These are phyloP conservation scores for Aspergillus baeticus DNA, from an alignment of 495 filamentous ascomycete species.

Conservation along the genomic window DNA sequence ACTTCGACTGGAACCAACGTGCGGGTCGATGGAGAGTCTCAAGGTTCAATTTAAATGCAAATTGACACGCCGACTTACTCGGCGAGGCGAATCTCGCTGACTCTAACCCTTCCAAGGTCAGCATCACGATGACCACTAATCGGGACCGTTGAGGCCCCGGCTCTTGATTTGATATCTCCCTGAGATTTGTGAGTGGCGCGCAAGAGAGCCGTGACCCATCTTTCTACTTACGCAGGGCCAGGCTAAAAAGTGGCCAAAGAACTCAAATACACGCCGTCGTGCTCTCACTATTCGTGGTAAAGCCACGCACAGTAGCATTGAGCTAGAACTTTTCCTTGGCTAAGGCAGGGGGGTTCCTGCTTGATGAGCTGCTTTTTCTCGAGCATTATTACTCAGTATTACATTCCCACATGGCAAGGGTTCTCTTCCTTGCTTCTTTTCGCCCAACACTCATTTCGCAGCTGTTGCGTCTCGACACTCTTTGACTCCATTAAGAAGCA, in stretches of 20 bases:
- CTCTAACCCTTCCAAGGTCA: not conserved
- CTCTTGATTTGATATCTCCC: not conserved
- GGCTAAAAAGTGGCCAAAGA: slow-evolving; percentile 1
- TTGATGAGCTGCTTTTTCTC: slow-evolving; percentile 1
- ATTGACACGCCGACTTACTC: not conserved
- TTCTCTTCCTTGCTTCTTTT: slow-evolving; percentile 5
- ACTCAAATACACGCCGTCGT: not conserved
- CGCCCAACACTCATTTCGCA: not conserved
- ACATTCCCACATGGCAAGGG: slow-evolving; percentile 10
- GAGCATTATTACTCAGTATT: not conserved
- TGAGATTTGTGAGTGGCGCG: not conserved
- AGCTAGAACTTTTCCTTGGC: not conserved
- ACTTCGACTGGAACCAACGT: not conserved
- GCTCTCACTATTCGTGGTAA: not conserved
- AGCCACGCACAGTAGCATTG: not conserved
- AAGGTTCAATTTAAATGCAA: no score
- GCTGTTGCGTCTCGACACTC: not conserved
- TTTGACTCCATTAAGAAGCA: not conserved
- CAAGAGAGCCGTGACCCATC: not conserved
- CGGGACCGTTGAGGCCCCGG: not conserved
- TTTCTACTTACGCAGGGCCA: not conserved
- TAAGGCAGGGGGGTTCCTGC: not conserved
- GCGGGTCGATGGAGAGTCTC: not conserved
- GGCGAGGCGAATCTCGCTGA: not conserved
- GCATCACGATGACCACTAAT: not conserved